Conservation (phyloP, 768 basidiomycete genomes). For the Termitomyces sp. region DNA sequence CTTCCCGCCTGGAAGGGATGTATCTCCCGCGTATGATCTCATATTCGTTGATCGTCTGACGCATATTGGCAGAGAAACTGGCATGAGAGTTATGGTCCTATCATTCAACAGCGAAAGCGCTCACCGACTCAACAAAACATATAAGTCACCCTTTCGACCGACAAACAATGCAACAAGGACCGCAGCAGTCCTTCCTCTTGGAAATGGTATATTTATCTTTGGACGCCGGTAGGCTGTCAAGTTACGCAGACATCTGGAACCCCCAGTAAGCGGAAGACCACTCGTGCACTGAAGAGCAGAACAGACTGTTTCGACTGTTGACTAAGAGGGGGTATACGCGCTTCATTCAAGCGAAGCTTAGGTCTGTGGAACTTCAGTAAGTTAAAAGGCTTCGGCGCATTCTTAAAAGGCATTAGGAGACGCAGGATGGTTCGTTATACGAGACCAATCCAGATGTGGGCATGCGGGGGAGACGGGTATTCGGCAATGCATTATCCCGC, state of each 20-base stretch:
- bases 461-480: not conserved
- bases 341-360: slow-evolving; percentile 30
- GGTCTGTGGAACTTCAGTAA: slow-evolving; percentile 46
- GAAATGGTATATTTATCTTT: slow-evolving; percentile 35
- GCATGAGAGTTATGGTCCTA: not conserved
- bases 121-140: slow-evolving; percentile 79
- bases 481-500: not conserved
- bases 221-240: slow-evolving; percentile 43
- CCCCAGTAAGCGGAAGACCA: not conserved
- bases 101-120: slow-evolving; percentile 14
- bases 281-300: not conserved
- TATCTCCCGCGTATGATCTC: slow-evolving; percentile 80
- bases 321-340: slow-evolving; percentile 41
- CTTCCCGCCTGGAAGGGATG: slow-evolving; percentile 83
- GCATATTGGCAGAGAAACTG: not conserved
- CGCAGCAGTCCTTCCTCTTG: slow-evolving; percentile 59
- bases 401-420: slow-evolving; percentile 13
- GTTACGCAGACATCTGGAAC: slow-evolving; percentile 49
- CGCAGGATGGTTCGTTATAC: not conserved
- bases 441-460: not conserved
- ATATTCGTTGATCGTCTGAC: slow-evolving; percentile 67
- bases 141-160: slow-evolving; percentile 76
- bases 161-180: slow-evolving; percentile 84
- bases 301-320: slow-evolving; percentile 42
- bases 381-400: slow-evolving; percentile 23